phyloP scores from a whole-genome alignment of 2,329 filamentous ascomycete genomes.

The Monilinia polystroma region DNA sequence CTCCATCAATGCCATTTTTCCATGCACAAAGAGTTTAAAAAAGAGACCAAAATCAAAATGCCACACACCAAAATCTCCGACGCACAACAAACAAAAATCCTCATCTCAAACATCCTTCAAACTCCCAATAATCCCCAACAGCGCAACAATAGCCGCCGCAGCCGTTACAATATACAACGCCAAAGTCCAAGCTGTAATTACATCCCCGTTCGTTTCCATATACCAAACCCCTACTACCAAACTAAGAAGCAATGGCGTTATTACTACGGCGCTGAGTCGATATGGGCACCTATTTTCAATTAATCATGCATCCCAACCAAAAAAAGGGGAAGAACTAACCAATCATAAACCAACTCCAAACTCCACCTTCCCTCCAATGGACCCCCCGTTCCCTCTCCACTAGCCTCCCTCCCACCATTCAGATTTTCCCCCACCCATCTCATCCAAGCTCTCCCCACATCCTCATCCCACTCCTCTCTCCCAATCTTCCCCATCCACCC shows the following conservation, averaged over 20 bases:
- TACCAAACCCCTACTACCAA: conserved; percentile 31
- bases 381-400: not conserved
- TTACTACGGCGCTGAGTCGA: conserved; percentile 29
- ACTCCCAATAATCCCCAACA: conserved; percentile 34
- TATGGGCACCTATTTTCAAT: conserved; percentile 27
- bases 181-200: conserved; percentile 33
- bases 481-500: not conserved
- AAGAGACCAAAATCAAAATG: not conserved
- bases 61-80: not conserved
- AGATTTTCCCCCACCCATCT: conserved; percentile 3
- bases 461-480: conserved; percentile 9
- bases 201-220: conserved; percentile 30
- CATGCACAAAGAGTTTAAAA: not conserved
- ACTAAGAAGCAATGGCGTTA: conserved; percentile 28
- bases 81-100: not conserved
- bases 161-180: conserved; percentile 34
- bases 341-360: conserved; percentile 19
- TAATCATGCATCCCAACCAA: not conserved
- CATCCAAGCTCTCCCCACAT: not conserved
- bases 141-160: conserved; percentile 34
- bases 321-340: not conserved
- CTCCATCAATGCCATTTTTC: not conserved
- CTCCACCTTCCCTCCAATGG: conserved; percentile 17
- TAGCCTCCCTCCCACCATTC: not conserved
- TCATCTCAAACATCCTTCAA: conserved; percentile 33